Percentiles rank a stretch among this genome's conserved stretches.
Conservation (phyloP, 1,139 yeast genomes). For the Debaryomycetaceae sp. region DNA sequence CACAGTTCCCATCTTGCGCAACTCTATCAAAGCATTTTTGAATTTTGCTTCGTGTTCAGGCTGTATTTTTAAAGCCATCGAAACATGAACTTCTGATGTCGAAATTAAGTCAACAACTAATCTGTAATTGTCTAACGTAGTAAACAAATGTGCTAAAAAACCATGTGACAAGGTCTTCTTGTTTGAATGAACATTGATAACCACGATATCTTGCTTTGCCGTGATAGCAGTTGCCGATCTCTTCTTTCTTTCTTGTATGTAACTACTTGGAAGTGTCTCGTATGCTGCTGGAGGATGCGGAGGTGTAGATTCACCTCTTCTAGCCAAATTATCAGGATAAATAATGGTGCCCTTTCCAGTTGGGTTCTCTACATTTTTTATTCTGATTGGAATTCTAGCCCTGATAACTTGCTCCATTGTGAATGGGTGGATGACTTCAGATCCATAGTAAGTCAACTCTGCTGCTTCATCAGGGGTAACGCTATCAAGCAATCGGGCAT, state of each 20-base stretch:
- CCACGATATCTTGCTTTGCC: slow-evolving; percentile 88
- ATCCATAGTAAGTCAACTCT: slow-evolving; percentile 93
- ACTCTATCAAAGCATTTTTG: slow-evolving; percentile 69
- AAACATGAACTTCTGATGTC: slow-evolving; percentile 95
- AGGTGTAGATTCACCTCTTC: slow-evolving; percentile 85
- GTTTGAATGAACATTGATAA: slow-evolving; percentile 88
- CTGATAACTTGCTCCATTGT: slow-evolving; percentile 98
- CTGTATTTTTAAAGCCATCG: slow-evolving; percentile 90
- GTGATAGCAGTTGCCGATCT: slow-evolving; percentile 97
- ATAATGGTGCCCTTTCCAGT: slow-evolving; percentile 86
- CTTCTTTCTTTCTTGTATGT: slow-evolving; percentile 48
- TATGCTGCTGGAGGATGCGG: slow-evolving; percentile 90
- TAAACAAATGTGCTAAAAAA: slow-evolving; percentile 84
- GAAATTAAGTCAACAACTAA: slow-evolving; percentile 93
- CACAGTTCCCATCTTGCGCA: slow-evolving; percentile 78
- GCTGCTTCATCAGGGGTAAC: slow-evolving; percentile 99
- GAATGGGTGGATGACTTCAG: slow-evolving; percentile 97
- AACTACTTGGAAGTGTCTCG: slow-evolving; percentile 45
- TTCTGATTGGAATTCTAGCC: slow-evolving; percentile 93
- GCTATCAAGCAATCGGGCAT: slow-evolving; percentile 76
- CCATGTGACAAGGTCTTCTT: slow-evolving; percentile 93
- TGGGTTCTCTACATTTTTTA: slow-evolving; percentile 93
- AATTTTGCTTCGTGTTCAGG: slow-evolving; percentile 57
- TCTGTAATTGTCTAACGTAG: slow-evolving; percentile 77
- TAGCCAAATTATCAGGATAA: slow-evolving; percentile 83